phyloP scores from a whole-genome alignment of 2,329 filamentous ascomycete species.

The Ophiognomonia clavigignenti-juglandacearum region DNA sequence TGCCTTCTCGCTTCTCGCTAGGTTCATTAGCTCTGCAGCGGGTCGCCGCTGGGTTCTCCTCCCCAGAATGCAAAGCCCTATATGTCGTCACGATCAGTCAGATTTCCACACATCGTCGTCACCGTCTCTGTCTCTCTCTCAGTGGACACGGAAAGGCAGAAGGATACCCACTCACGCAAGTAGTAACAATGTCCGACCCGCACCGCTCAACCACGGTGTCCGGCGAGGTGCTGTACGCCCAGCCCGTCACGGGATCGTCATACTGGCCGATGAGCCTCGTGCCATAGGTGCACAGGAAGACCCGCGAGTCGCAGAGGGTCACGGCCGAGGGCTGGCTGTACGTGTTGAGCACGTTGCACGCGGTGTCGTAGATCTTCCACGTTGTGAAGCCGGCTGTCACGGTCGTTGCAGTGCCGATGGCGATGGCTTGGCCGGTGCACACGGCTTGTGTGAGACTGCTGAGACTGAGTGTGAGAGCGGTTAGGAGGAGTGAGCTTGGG shows the following conservation, averaged over 20 bases:
- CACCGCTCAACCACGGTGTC: background rate
- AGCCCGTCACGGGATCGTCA: slow-evolving; percentile 1
- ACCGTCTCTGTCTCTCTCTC: no score
- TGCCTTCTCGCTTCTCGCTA: no score
- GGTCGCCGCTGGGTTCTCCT: no score
- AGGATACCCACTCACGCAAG: slow-evolving; percentile 7
- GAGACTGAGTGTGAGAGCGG: background rate
- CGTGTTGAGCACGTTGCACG: background rate
- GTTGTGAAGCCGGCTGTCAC: background rate
- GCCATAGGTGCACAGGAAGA: slow-evolving; percentile 3
- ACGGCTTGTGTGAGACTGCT: background rate
- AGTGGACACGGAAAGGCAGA: no score
- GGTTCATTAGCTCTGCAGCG: no score
- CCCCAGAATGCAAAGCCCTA: no score
- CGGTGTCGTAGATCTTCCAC: slow-evolving; percentile 2
- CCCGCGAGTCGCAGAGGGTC: slow-evolving; percentile 1
- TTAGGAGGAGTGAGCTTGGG: background rate
- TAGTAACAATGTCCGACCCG: background rate
- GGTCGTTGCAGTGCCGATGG: background rate
- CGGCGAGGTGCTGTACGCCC: slow-evolving; percentile 1
- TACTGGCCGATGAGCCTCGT: slow-evolving; percentile 1
- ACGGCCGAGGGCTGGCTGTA: slow-evolving; percentile 1
- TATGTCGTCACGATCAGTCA: no score
- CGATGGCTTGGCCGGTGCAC: background rate
- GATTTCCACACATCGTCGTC: no score